Conservation (phyloP, 2,329 filamentous ascomycete species). For the Trichoderma hamatum region DNA sequence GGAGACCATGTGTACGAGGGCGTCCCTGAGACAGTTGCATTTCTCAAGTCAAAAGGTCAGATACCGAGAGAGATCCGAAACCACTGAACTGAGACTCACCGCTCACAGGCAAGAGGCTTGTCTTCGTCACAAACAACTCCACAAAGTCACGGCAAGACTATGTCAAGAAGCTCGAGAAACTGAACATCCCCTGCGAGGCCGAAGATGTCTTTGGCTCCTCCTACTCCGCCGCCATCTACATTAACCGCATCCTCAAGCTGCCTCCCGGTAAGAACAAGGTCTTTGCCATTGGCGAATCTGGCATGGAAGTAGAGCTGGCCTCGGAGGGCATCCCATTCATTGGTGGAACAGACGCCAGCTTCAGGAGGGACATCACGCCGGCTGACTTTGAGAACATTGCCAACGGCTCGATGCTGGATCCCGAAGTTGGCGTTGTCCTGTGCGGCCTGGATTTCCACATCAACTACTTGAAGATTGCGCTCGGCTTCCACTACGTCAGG, state of each 20-base stretch:
- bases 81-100: not conserved
- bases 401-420: constrained; percentile 75
- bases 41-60: constrained; percentile 78
- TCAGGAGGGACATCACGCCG: constrained; percentile 75
- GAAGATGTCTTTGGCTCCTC: constrained; percentile 96
- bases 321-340: constrained; percentile 79
- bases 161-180: constrained; percentile 80
- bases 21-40: constrained; percentile 79
- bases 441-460: constrained; percentile 91
- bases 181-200: constrained; percentile 77
- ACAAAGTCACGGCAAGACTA: constrained; percentile 95
- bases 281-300: constrained; percentile 87
- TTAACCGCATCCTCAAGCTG: constrained; percentile 85
- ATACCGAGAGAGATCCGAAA: not conserved
- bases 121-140: constrained; percentile 99
- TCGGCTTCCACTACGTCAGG: constrained; percentile 83
- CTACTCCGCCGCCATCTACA: constrained; percentile 95
- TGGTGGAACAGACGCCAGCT: constrained; percentile 81
- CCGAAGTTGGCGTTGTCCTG: constrained; percentile 86
- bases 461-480: constrained; percentile 89
- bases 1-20: constrained; percentile 87
- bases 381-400: constrained; percentile 82
- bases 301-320: constrained; percentile 85
- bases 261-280: constrained; percentile 84
- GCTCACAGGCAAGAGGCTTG: constrained; percentile 75